These are phyloP conservation scores for Thelephora ganbajun DNA, from an alignment of 768 basidiomycete genomes.

Conservation along the genomic window DNA sequence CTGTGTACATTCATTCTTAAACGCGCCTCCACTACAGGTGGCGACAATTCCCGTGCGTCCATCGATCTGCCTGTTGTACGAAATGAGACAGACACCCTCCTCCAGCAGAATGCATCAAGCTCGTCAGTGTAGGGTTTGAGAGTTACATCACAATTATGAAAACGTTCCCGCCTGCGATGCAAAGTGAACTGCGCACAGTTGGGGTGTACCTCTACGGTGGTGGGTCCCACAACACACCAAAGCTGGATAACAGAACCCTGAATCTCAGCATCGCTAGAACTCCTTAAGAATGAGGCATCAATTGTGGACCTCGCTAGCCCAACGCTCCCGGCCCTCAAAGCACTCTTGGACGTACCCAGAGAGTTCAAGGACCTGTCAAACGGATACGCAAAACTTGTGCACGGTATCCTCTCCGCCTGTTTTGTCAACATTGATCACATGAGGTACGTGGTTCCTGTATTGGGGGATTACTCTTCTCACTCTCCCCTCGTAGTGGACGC, in stretches of 20 bases:
- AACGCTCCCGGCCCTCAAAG: slow-evolving; percentile 68
- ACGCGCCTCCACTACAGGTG: slow-evolving; percentile 46
- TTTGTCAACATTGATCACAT: slow-evolving; percentile 82
- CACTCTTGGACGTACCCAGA: slow-evolving; percentile 44
- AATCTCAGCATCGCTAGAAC: slow-evolving; percentile 26
- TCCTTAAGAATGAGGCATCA: slow-evolving; percentile 77
- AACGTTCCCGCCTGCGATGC: slow-evolving; percentile 35
- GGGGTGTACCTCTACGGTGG: slow-evolving; percentile 71
- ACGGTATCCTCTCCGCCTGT: slow-evolving; percentile 78
- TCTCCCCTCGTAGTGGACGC: slow-evolving; percentile 43
- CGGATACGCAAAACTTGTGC: slow-evolving; percentile 46
- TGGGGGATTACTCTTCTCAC: slow-evolving; percentile 2
- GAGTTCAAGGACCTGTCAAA: slow-evolving; percentile 28
- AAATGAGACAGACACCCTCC: slow-evolving; percentile 30
- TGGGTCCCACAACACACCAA: slow-evolving; percentile 18
- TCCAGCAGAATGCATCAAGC: slow-evolving; percentile 39
- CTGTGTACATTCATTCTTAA: slow-evolving; percentile 75
- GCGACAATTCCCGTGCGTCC: slow-evolving; percentile 34
- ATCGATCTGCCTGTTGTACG: not conserved
- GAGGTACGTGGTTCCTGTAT: slow-evolving; percentile 37
- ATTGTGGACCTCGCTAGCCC: slow-evolving; percentile 71
- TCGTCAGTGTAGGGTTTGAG: slow-evolving; percentile 51
- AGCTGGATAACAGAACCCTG: not conserved
- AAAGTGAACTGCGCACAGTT: slow-evolving; percentile 69
- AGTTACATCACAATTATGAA: slow-evolving; percentile 47